phyloP scores from a whole-genome alignment of 768 basidiomycete species.

The Kwoniella europaea region DNA sequence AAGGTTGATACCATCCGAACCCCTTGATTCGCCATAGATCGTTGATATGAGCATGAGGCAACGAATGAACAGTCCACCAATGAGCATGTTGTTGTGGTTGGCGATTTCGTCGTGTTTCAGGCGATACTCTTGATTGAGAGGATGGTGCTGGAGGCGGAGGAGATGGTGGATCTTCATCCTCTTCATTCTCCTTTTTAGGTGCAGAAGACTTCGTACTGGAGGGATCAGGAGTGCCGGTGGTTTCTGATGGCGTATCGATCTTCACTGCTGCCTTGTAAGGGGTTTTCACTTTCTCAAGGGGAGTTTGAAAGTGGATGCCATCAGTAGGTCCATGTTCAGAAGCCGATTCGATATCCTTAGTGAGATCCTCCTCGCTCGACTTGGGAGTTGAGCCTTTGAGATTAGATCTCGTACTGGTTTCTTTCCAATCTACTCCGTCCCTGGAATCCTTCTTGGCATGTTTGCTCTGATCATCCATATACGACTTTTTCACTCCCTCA shows the following conservation, averaged over 20 bases:
- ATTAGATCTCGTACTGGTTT: not conserved
- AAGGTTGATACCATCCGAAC: conserved; percentile 17
- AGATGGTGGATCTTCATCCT: not conserved
- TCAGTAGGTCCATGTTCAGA: not conserved
- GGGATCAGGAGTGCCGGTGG: not conserved
- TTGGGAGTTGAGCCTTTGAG: not conserved
- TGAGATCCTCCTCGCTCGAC: not conserved
- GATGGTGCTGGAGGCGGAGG: no score
- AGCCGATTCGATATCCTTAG: no score
- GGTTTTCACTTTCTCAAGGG: conserved; percentile 3
- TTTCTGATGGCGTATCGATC: not conserved
- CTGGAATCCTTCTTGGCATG: not conserved
- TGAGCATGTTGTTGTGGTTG: not conserved
- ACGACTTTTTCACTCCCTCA: conserved; percentile 7
- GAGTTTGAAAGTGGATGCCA: not conserved
- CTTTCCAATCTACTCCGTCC: not conserved
- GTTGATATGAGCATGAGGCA: not conserved
- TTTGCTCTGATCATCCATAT: conserved; percentile 12
- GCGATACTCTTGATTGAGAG: not conserved
- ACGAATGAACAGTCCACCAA: conserved; percentile 20
- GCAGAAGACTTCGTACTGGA: not conserved
- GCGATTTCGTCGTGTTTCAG: not conserved
- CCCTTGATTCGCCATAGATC: conserved; percentile 15
- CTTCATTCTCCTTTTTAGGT: not conserved
- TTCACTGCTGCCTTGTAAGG: not conserved